A percentile compares a stretch with the other conserved stretches of the same genome.
phyloP scores from a whole-genome alignment of 1,139 yeast genomes.

The Eremothecium cymbalariae region DNA sequence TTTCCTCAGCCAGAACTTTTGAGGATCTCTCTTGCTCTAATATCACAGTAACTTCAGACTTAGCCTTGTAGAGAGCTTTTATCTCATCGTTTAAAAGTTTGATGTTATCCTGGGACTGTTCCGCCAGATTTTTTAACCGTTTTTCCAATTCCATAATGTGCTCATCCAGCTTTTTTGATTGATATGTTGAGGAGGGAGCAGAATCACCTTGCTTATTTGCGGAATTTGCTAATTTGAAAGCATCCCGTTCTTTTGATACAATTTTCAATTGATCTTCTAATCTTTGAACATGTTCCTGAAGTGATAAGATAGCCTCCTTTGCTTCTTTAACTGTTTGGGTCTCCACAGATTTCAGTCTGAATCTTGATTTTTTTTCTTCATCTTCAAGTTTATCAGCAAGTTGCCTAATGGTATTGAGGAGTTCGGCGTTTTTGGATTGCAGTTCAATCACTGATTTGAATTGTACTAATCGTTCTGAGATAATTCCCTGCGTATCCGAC shows the following conservation, averaged over 20 bases:
- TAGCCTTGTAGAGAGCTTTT: slow-evolving; percentile 39
- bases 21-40: slow-evolving; percentile 43
- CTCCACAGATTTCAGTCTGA: slow-evolving; percentile 42
- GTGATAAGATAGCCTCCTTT: slow-evolving; percentile 58
- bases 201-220: slow-evolving; percentile 27
- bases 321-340: slow-evolving; percentile 62
- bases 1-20: slow-evolving; percentile 40
- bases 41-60: slow-evolving; percentile 39
- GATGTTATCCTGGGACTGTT: slow-evolving; percentile 39
- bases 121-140: slow-evolving; percentile 33
- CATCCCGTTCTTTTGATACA: slow-evolving; percentile 19
- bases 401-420: slow-evolving; percentile 57
- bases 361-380: slow-evolving; percentile 38
- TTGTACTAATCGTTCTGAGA: slow-evolving; percentile 63
- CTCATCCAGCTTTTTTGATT: slow-evolving; percentile 27
- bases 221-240: slow-evolving; percentile 11
- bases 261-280: slow-evolving; percentile 30
- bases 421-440: slow-evolving; percentile 64
- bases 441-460: slow-evolving; percentile 62
- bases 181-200: slow-evolving; percentile 22
- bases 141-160: slow-evolving; percentile 30
- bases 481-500: slow-evolving; percentile 63
- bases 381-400: slow-evolving; percentile 62
- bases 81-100: slow-evolving; percentile 37
- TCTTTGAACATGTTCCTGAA: slow-evolving; percentile 55